Conservation (phyloP, 31 red algal genomes). For the Asparagopsis taxiformis region DNA sequence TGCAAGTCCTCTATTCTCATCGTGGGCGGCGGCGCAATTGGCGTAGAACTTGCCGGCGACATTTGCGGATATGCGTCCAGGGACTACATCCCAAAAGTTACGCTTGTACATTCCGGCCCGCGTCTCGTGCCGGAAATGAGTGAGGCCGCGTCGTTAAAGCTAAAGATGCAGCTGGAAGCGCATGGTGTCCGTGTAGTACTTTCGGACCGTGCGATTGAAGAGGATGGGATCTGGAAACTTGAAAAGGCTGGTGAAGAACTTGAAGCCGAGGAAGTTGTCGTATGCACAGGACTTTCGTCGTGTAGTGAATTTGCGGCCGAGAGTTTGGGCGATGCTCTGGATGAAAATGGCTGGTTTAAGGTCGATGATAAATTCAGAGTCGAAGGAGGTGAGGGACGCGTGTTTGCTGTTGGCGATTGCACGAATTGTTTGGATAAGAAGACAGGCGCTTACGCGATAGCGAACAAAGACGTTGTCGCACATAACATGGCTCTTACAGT, state of each 20-base stretch:
- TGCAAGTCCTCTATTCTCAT: slow-evolving; percentile 16
- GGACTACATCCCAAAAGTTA: slow-evolving; percentile 20
- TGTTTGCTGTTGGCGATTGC: slow-evolving; percentile 69
- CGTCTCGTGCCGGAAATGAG: slow-evolving; percentile 46
- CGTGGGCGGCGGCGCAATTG: slow-evolving; percentile 55
- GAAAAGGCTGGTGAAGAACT: slow-evolving; percentile 29
- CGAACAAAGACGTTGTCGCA: slow-evolving; percentile 16
- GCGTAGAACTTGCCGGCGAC: slow-evolving; percentile 51
- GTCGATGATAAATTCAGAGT: slow-evolving; percentile 49
- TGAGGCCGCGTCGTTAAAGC: slow-evolving; percentile 10
- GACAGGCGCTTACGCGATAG: slow-evolving; percentile 30
- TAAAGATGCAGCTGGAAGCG: slow-evolving; percentile 23
- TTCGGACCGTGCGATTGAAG: slow-evolving; percentile 28
- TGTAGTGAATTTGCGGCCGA: slow-evolving; percentile 2
- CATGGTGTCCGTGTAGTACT: slow-evolving; percentile 40
- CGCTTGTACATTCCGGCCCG: slow-evolving; percentile 38
- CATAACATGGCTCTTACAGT: slow-evolving; percentile 30
- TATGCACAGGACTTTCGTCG: slow-evolving; percentile 20
- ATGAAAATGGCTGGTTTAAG: slow-evolving; percentile 45
- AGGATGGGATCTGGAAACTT: slow-evolving; percentile 42
- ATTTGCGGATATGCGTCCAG: slow-evolving; percentile 22
- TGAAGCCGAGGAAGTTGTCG: slow-evolving; percentile 24
- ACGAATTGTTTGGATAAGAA: slow-evolving; percentile 23
- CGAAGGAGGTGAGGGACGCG: slow-evolving; percentile 7
- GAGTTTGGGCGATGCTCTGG: not conserved